These are phyloP conservation scores for Aspergillus floridensis DNA, from an alignment of 2,329 filamentous ascomycete genomes.

Conservation along the genomic window DNA sequence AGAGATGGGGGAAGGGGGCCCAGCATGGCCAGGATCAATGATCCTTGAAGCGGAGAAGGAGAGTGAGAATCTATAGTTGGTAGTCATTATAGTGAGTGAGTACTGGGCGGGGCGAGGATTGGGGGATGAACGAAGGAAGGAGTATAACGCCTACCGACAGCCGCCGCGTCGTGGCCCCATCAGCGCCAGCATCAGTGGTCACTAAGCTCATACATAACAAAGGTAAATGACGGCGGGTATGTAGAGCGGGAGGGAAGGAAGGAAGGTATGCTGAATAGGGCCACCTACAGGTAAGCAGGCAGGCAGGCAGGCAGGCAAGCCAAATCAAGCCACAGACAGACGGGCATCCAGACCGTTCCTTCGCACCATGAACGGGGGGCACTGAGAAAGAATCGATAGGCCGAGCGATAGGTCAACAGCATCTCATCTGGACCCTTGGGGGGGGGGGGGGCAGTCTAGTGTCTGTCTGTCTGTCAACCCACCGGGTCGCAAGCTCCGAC, in stretches of 20 bases:
- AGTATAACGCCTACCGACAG: background rate
- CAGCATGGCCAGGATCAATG: background rate
- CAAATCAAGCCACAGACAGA: background rate
- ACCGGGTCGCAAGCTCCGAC: background rate
- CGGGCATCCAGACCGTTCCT: background rate
- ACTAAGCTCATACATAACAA: too few relatives aligned
- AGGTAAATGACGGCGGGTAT: background rate
- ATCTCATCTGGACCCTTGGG: background rate
- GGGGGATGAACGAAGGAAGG: background rate
- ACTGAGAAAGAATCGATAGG: background rate
- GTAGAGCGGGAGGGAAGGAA: background rate
- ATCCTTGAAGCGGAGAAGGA: too few relatives aligned
- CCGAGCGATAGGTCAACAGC: background rate
- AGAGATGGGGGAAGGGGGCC: background rate
- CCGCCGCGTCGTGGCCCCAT: background rate
- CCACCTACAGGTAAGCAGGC: background rate
- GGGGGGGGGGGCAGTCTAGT: background rate
- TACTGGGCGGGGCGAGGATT: background rate
- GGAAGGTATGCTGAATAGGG: background rate
- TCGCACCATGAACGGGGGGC: background rate
- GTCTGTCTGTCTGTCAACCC: background rate
- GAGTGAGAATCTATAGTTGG: background rate
- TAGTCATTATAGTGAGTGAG: background rate
- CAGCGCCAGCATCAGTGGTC: background rate
- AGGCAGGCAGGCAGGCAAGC: background rate